These are phyloP conservation scores for Clarkia xantiana DNA, from an alignment of 345 rosid genomes.

Conservation along the genomic window DNA sequence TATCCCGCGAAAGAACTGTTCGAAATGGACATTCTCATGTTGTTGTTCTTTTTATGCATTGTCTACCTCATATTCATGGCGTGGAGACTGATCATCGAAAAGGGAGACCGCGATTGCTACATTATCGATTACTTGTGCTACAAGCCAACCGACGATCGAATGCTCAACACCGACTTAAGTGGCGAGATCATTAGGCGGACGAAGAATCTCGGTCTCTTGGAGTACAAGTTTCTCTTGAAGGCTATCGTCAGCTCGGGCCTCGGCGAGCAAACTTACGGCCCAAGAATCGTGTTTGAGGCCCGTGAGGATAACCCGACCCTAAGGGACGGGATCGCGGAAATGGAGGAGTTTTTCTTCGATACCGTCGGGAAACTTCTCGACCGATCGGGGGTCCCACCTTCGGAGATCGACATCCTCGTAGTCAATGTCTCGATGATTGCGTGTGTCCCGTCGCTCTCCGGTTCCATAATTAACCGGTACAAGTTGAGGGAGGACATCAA, in stretches of 20 bases:
- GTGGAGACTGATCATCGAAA: too few relatives aligned
- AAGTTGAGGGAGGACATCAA: constrained; percentile 64
- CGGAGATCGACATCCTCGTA: constrained; percentile 59
- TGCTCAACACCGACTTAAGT: constrained; percentile 26
- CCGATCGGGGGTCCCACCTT: constrained; percentile 42
- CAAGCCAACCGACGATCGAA: constrained; percentile 1
- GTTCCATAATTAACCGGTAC: constrained; percentile 55
- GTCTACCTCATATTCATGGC: too few relatives aligned
- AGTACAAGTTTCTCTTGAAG: constrained; percentile 50
- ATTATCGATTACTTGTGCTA: too few relatives aligned
- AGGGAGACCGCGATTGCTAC: too few relatives aligned
- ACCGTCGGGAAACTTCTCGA: constrained; percentile 42
- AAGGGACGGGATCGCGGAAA: constrained; percentile 48
- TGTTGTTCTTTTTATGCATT: too few relatives aligned
- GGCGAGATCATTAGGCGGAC: constrained; percentile 34
- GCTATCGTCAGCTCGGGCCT: constrained; percentile 59
- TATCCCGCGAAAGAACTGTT: too few relatives aligned
- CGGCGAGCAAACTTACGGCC: constrained; percentile 61
- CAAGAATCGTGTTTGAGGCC: constrained; percentile 39
- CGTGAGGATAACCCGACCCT: constrained; percentile 39
- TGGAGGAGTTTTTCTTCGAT: constrained; percentile 72
- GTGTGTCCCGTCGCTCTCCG: constrained; percentile 38
- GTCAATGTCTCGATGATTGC: constrained; percentile 73
- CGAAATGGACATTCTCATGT: too few relatives aligned
- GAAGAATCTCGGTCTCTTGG: constrained; percentile 37